Conservation (phyloP, 345 rosid species). For the Syzygium aromaticum region DNA sequence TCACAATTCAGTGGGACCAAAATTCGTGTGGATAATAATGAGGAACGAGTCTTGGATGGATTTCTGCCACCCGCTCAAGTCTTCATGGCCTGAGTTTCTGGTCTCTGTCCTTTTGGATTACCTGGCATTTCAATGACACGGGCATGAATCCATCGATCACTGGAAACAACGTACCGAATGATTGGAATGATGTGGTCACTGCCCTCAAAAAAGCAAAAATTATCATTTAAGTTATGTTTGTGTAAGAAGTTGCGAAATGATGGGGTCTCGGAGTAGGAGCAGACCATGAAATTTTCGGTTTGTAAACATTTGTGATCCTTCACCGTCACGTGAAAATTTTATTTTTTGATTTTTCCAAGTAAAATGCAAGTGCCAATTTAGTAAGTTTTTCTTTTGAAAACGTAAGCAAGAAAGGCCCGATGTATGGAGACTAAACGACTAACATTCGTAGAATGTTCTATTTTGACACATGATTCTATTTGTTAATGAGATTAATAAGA, state of each 20-base stretch:
- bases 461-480: neutral
- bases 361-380: neutral
- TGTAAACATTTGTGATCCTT: neutral
- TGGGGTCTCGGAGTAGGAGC: neutral
- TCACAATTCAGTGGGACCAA: neutral
- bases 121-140: neutral
- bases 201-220: neutral
- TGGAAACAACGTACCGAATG: neutral
- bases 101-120: neutral
- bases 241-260: neutral
- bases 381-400: neutral
- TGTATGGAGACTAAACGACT: neutral
- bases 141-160: neutral
- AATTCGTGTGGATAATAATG: neutral
- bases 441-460: neutral
- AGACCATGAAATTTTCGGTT: neutral
- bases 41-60: neutral
- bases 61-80: neutral
- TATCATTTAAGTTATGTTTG: neutral
- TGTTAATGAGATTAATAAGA: neutral
- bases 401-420: neutral
- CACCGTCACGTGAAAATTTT: no score
- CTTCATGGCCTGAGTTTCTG: neutral
- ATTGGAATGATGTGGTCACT: neutral
- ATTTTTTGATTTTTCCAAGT: neutral